Evolutionary conservation across 305 asterid genomes (phyloP).

Genomic region (Solanum chacoense): DNA sequence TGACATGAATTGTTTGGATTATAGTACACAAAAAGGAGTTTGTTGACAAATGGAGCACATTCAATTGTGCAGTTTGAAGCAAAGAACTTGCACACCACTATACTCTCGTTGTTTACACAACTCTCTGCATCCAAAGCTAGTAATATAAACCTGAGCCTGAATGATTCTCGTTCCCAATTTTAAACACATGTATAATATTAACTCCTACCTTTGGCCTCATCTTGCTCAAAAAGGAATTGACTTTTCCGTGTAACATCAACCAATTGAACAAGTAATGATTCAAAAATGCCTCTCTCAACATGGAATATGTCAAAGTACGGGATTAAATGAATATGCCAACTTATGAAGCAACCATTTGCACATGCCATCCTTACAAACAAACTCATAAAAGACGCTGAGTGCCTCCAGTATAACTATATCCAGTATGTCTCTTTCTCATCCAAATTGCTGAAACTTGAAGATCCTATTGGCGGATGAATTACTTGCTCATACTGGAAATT

Average conservation of each 20-base stretch:
- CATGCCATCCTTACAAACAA: constrained; percentile 71
- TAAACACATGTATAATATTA: constrained; percentile 66
- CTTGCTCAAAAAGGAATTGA: constrained; percentile 9
- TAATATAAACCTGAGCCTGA: constrained; percentile 68
- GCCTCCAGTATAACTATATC: constrained; percentile 50
- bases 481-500: constrained; percentile 38
- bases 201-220: constrained; percentile 49
- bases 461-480: constrained; percentile 68
- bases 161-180: constrained; percentile 47
- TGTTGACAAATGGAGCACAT: not conserved
- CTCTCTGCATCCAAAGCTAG: not conserved
- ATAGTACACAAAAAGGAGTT: not conserved
- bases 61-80: not conserved
- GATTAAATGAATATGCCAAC: constrained; percentile 53
- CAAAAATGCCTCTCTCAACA: constrained; percentile 49
- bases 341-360: constrained; percentile 75
- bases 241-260: constrained; percentile 36
- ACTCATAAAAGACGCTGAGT: constrained; percentile 46
- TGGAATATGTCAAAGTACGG: constrained; percentile 58
- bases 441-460: constrained; percentile 52
- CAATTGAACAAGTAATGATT: constrained; percentile 15
- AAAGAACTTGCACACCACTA: not conserved
- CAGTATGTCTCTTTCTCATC: constrained; percentile 59
- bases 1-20: not conserved
- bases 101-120: not conserved